A percentile compares a stretch with the other conserved stretches of the same genome.
phyloP scores from a whole-genome alignment of 78 protist species.

The Goniomonas avonlea region DNA sequence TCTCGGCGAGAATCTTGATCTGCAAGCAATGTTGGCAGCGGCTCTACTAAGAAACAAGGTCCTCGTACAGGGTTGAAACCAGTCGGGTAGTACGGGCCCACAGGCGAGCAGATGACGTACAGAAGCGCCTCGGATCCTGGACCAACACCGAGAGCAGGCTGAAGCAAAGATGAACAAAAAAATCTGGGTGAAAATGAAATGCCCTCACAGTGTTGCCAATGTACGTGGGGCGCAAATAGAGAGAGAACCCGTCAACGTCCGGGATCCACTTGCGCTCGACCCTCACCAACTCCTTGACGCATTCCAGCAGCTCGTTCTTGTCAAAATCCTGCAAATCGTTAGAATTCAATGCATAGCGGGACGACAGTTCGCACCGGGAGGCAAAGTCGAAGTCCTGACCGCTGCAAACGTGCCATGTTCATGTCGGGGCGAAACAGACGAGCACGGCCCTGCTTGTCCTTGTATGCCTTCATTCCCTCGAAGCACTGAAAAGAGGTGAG shows the following conservation, averaged over 20 bases:
- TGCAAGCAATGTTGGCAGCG: no score
- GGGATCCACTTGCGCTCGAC: conserved; percentile 90
- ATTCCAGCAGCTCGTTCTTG: conserved; percentile 57
- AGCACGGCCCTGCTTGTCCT: conserved; percentile 30
- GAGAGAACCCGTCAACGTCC: conserved; percentile 74
- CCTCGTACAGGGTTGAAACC: conserved; percentile 94
- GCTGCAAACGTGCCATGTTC: conserved; percentile 77
- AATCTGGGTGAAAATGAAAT: background rate
- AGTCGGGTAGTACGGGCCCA: conserved; percentile 91
- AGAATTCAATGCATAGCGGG: no score
- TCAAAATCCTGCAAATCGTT: no score
- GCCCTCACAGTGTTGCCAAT: conserved; percentile 73
- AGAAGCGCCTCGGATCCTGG: conserved; percentile 27
- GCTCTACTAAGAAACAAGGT: no score
- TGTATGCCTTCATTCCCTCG: conserved; percentile 96
- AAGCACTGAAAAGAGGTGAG: conserved; percentile 59
- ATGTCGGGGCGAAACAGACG: conserved; percentile 83
- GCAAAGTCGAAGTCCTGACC: conserved; percentile 66
- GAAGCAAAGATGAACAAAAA: background rate
- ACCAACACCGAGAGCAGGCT: conserved; percentile 67
- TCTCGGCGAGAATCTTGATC: conserved; percentile 76
- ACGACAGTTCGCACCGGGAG: conserved; percentile 74
- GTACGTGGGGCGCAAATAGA: conserved; percentile 93
- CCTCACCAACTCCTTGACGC: conserved; percentile 67
- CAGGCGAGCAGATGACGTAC: conserved; percentile 80